Evolutionary conservation across 805 yeast genomes (phyloP).

Genomic region (Candida palmyrensis): DNA sequence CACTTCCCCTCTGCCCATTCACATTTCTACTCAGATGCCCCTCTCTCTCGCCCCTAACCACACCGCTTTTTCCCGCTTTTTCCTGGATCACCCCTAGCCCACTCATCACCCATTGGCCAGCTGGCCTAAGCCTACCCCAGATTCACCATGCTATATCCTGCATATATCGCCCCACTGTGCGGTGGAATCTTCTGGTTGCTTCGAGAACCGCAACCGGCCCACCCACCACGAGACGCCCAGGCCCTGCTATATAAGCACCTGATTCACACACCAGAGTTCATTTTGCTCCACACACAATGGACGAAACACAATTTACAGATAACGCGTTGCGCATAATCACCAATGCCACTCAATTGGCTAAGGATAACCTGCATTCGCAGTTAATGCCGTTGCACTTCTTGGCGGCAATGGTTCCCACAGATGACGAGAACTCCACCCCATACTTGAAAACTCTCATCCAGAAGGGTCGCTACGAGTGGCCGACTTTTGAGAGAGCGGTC

Average conservation of each 20-base stretch:
- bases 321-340: slow-evolving; percentile 81
- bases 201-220: not conserved
- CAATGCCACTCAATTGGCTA: slow-evolving; percentile 75
- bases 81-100: not conserved
- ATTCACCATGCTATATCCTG: too few species aligned
- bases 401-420: slow-evolving; percentile 81
- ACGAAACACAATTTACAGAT: slow-evolving; percentile 82
- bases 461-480: slow-evolving; percentile 86
- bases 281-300: slow-evolving; percentile 46
- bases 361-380: slow-evolving; percentile 79
- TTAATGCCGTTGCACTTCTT: slow-evolving; percentile 83
- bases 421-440: slow-evolving; percentile 38
- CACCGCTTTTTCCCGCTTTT: too few species aligned
- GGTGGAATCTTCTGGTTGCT: not conserved
- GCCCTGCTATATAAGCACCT: too few species aligned
- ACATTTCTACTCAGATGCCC: too few species aligned
- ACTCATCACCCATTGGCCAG: not conserved
- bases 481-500: slow-evolving; percentile 68
- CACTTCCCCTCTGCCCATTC: too few species aligned
- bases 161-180: too few species aligned
- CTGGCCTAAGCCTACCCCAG: too few species aligned
- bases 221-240: not conserved
- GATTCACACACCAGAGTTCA: too few species aligned
- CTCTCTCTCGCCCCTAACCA: too few species aligned
- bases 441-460: slow-evolving; percentile 81